Evolutionary conservation across 2,329 filamentous ascomycete genomes (phyloP).

Genomic region (Shiraia bambusicola): DNA sequence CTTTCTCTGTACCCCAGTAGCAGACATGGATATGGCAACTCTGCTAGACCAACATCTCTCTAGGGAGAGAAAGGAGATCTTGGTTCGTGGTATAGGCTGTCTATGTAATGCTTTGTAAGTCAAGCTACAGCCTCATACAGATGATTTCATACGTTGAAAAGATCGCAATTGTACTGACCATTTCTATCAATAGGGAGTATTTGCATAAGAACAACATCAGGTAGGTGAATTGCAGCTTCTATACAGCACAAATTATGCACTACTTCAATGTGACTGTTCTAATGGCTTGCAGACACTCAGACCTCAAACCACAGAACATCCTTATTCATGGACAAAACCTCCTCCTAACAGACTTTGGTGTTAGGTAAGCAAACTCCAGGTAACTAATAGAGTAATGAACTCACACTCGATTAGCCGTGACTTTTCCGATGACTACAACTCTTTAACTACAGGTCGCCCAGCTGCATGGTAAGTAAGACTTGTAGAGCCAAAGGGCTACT

Average conservation of each 20-base stretch:
- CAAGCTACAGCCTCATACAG: background rate
- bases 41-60: conserved; percentile 9
- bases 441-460: conserved; percentile 16
- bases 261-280: background rate
- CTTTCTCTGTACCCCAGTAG: conserved; percentile 15
- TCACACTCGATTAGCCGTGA: conserved; percentile 11
- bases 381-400: too few relatives aligned
- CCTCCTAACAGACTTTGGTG: conserved; percentile 21
- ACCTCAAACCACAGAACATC: conserved; percentile 23
- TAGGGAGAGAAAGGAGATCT: background rate
- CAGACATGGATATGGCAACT: conserved; percentile 19
- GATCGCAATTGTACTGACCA: too few relatives aligned
- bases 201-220: conserved; percentile 12
- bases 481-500: too few relatives aligned
- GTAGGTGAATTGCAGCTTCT: conserved; percentile 2
- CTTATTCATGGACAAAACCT: conserved; percentile 19
- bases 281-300: conserved; percentile 12
- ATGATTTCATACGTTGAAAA: too few relatives aligned
- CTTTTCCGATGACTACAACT: conserved; percentile 17
- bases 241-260: too few relatives aligned
- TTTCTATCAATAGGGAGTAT: conserved; percentile 4
- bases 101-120: conserved; percentile 9
- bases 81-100: conserved; percentile 10
- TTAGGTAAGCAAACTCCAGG: conserved; percentile 7
- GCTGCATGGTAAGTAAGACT: conserved; percentile 2